Percentiles rank a stretch among this genome's conserved stretches.
Evolutionary conservation across 495 filamentous ascomycete species (phyloP).

Genomic region (Neurospora tetrasperma): DNA sequence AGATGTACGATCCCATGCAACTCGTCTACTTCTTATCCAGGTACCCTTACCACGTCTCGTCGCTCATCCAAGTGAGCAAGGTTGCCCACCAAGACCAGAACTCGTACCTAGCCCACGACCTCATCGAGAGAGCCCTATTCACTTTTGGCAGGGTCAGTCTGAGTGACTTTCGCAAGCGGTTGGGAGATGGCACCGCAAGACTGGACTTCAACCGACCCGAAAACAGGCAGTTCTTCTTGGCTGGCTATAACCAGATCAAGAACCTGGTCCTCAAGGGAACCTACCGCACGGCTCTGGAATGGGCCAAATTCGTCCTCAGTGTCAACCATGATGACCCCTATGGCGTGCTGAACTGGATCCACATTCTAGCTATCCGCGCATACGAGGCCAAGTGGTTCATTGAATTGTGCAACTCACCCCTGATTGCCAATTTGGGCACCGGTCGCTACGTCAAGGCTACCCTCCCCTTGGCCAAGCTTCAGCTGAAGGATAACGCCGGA

Average conservation of each 20-base stretch:
- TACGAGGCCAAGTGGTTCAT: conserved; percentile 67
- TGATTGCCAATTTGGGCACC: conserved; percentile 30
- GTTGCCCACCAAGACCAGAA: conserved; percentile 85
- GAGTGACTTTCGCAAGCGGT: conserved; percentile 61
- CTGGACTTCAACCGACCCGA: conserved; percentile 70
- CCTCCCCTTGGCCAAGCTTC: conserved; percentile 59
- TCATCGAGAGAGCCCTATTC: conserved; percentile 87
- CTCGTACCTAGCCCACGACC: conserved; percentile 70
- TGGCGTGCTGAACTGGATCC: conserved; percentile 63
- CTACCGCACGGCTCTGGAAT: conserved; percentile 85
- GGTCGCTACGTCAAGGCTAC: conserved; percentile 62
- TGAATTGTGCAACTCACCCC: conserved; percentile 51
- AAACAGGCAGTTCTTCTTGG: conserved; percentile 88
- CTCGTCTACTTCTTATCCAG: conserved; percentile 35
- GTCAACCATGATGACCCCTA: conserved; percentile 79
- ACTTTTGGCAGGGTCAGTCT: conserved; percentile 79
- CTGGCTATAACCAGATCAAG: conserved; percentile 76
- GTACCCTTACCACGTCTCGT: conserved; percentile 79
- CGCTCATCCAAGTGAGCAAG: conserved; percentile 84
- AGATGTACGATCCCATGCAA: conserved; percentile 67
- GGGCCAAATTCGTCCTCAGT: conserved; percentile 73
- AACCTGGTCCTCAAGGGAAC: conserved; percentile 85
- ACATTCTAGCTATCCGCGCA: conserved; percentile 72
- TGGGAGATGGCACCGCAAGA: conserved; percentile 70
- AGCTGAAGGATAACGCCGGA: conserved; percentile 51